Evolutionary conservation across 768 basidiomycete species (phyloP), one percentile per base, ranked within the genome.

Genomic region (Hypsizygus marmoreus): DNA sequence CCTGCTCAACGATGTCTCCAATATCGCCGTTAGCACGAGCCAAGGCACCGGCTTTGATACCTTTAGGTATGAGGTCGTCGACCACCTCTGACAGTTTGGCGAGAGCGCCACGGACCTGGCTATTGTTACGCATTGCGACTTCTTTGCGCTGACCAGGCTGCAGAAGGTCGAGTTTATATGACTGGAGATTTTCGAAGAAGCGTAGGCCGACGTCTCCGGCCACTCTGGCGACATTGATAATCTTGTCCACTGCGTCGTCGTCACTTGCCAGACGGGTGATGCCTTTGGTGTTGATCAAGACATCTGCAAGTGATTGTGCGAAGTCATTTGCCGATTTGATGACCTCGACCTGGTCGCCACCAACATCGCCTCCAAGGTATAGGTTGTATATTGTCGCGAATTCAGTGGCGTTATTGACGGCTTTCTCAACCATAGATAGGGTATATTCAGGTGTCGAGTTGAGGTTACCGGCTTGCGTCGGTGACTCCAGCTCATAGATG

Each of bases 371-470:
- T 49, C 84, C 79, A 16, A 98, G 79, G 67, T 91, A 91, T 8
- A 97, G 81, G 63, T 93, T 92, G 73, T 92, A 98, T 46, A 93
- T 77, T 13, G 88, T 90, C 8, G 95, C 97, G 59, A 99, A 98
- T 60, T 99, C 95, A 36, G 85, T 97, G 12, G 95, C 92, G 57
- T 89, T 95, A 64, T 90, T 95, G 62, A 88, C 72, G 1, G 93
- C 88, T 70, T 97, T 97, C 67, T 99, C 97, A 60, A 98, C 92
- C 88, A 98, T 95, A 1, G 97, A 97, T 13, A 97, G 74, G 1
- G 94, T 95, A 64, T 98, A 98, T 64, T 97, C 95, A 3, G 97
- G 97, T 0, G 97, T 98, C n/a, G 95, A 92, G 61, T 91, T 95
- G 56, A 87, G 79, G 68, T 98, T 97, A 28, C 95, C 97, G 4